phyloP scores from a whole-genome alignment of 2,329 filamentous ascomycete species.

The Aspergillus aculeatus region DNA sequence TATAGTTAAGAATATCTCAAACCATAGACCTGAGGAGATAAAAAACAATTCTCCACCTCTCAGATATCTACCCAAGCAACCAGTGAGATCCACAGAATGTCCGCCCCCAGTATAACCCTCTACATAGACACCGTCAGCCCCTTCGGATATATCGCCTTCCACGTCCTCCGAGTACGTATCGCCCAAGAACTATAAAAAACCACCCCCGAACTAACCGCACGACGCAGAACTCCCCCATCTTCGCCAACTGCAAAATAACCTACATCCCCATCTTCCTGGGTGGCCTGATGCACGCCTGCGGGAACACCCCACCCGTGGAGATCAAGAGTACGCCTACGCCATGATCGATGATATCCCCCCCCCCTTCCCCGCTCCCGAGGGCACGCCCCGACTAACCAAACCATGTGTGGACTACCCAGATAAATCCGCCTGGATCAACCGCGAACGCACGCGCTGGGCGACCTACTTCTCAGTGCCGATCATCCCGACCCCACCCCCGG shows the following conservation, averaged over 20 bases:
- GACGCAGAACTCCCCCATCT: slow-evolving; percentile 54
- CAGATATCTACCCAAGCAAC: no score
- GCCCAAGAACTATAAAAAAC: background rate
- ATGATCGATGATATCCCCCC: slow-evolving; percentile 1
- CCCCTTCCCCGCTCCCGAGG: no score
- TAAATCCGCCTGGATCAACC: slow-evolving; percentile 58
- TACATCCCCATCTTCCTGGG: slow-evolving; percentile 61
- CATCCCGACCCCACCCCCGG: slow-evolving; percentile 41
- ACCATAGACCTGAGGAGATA: background rate
- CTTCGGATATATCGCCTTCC: slow-evolving; percentile 61
- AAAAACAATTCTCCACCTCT: no score
- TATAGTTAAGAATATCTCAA: background rate
- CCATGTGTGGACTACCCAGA: slow-evolving; percentile 38
- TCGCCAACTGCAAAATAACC: slow-evolving; percentile 54
- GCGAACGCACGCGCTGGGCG: slow-evolving; percentile 56
- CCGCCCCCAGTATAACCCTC: slow-evolving; percentile 53
- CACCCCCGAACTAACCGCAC: background rate
- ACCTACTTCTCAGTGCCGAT: slow-evolving; percentile 56
- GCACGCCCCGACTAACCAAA: background rate
- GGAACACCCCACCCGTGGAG: slow-evolving; percentile 54
- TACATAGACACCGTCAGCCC: slow-evolving; percentile 61
- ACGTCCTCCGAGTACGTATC: slow-evolving; percentile 51
- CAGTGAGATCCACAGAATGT: slow-evolving; percentile 33
- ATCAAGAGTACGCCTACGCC: slow-evolving; percentile 51
- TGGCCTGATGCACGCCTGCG: slow-evolving; percentile 58